A percentile compares a stretch with the other conserved stretches of the same genome.
These are phyloP conservation scores for Lathyrus tuberosus DNA, from an alignment of 306 rosid genomes.

Conservation along the genomic window DNA sequence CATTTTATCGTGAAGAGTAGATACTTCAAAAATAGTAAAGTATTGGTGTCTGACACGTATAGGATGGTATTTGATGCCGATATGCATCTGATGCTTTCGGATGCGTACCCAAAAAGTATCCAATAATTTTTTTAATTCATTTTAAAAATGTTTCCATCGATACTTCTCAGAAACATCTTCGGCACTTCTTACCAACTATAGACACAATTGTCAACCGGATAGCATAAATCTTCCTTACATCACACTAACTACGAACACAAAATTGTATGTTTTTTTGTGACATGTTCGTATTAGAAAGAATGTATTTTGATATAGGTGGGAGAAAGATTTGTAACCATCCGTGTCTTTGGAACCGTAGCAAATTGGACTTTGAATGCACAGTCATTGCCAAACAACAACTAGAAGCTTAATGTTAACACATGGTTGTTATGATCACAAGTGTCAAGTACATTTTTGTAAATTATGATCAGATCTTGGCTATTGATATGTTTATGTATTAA, in stretches of 20 bases:
- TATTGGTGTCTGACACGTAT: not conserved
- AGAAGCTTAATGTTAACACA: not conserved
- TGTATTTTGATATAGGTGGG: constrained; percentile 1
- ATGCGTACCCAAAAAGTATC: not conserved
- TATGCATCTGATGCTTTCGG: not conserved
- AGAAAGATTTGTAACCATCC: not conserved
- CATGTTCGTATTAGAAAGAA: not conserved
- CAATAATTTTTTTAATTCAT: not conserved
- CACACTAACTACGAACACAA: not conserved
- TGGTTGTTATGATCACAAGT: not conserved
- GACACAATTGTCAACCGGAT: not conserved
- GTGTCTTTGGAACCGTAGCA: not conserved
- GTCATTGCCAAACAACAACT: not conserved
- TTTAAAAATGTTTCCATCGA: not conserved
- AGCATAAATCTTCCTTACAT: not conserved
- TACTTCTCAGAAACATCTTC: not conserved
- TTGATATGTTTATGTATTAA: not conserved
- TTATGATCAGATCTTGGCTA: not conserved
- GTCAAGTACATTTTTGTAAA: not conserved
- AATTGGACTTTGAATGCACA: not conserved
- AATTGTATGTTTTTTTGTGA: not conserved
- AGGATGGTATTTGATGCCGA: not conserved
- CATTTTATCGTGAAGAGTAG: constrained; percentile 18
- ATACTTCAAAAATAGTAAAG: not conserved
- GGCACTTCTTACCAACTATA: not conserved